Conservation (phyloP, 305 asterid genomes). For the Fraxinus dipetala region DNA sequence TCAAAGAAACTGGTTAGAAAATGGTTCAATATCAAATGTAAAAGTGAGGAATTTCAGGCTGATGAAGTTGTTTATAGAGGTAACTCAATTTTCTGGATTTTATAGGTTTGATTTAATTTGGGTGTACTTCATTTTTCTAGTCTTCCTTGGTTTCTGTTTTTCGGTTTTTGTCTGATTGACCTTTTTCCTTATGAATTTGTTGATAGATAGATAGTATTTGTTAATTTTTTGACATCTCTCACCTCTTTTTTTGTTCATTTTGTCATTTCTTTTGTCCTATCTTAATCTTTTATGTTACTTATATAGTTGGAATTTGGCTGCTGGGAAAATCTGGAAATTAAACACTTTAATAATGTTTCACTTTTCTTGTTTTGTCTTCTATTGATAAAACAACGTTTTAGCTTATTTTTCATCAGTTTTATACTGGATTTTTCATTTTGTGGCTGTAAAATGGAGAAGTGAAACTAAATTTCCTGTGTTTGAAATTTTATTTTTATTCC, state of each 20-base stretch:
- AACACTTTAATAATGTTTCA: conserved; percentile 20
- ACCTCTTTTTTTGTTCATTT: not conserved
- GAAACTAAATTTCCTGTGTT: not conserved
- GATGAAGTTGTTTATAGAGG: conserved; percentile 76
- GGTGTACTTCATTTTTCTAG: not conserved
- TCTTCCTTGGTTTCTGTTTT: not conserved
- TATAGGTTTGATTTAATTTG: not conserved
- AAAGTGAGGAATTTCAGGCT: conserved; percentile 59
- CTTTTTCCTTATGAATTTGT: not conserved
- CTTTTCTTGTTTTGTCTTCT: conserved; percentile 34
- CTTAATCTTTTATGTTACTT: conserved; percentile 12
- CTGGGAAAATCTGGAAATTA: conserved; percentile 19
- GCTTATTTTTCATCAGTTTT: not conserved
- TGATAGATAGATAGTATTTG: not conserved
- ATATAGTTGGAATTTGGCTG: conserved; percentile 27
- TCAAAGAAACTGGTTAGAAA: conserved; percentile 76
- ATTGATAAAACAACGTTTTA: not conserved
- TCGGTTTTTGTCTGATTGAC: not conserved
- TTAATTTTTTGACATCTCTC: not conserved
- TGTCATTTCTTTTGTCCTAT: not conserved
- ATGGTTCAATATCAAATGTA: conserved; percentile 85
- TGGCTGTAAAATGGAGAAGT: not conserved
- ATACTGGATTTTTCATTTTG: conserved; percentile 6
- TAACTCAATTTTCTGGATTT: conserved; percentile 28
- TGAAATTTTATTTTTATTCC: not conserved